phyloP scores from a whole-genome alignment of 176 grass and related monocot genomes.

The Zizania latifolia region DNA sequence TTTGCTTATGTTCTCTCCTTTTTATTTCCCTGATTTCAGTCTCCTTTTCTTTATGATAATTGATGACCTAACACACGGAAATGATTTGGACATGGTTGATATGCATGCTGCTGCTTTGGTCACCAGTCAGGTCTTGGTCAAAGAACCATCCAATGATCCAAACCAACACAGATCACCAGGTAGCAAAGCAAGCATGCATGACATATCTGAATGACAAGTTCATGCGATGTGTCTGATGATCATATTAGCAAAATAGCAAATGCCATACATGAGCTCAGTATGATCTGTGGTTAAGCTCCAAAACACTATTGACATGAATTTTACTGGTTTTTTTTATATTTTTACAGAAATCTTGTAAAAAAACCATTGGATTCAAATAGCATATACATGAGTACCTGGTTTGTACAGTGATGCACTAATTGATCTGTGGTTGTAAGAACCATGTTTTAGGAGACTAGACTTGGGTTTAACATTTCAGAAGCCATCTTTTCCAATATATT shows the following conservation, averaged over 20 bases:
- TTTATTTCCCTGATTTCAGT: background rate
- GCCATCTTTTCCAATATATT: background rate
- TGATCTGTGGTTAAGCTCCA: background rate
- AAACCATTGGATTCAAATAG: too few relatives aligned
- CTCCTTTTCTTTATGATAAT: background rate
- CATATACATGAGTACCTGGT: background rate
- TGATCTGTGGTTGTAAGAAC: background rate
- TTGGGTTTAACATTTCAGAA: background rate
- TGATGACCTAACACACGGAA: background rate
- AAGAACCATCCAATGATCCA: background rate
- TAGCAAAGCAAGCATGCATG: background rate
- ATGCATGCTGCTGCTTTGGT: slow-evolving; percentile 14
- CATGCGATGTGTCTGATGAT: background rate
- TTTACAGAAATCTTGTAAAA: too few relatives aligned
- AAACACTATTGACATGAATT: background rate
- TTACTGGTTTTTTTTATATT: too few relatives aligned
- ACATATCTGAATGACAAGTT: background rate
- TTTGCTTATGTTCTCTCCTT: background rate
- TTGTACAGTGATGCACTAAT: background rate
- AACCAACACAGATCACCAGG: slow-evolving; percentile 1
- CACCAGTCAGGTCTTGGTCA: slow-evolving; percentile 1
- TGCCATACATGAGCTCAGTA: too few relatives aligned
- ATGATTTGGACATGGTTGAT: slow-evolving; percentile 3
- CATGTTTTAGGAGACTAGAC: background rate
- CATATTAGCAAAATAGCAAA: too few relatives aligned